Evolutionary conservation across 768 basidiomycete species (phyloP).

Genomic region (Hygrophoropsis aurantiaca): DNA sequence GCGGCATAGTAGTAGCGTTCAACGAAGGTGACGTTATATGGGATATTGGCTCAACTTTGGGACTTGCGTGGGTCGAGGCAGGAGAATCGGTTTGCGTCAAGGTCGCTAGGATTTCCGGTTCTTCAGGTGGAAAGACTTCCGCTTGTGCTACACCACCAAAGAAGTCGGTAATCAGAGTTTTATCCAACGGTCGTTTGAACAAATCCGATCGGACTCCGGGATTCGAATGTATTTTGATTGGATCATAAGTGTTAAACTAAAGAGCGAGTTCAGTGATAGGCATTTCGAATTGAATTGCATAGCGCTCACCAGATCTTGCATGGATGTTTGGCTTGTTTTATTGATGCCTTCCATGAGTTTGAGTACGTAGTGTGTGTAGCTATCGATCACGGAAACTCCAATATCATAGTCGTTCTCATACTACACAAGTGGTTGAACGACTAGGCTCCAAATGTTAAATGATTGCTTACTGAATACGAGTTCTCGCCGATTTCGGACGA

Average conservation of each 20-base stretch:
- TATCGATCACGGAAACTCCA: conserved; percentile 94
- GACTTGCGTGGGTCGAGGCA: too few relatives aligned
- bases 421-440: conserved; percentile 35
- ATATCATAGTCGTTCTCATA: conserved; percentile 93
- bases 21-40: too few relatives aligned
- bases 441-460: neutral
- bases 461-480: conserved; percentile 79
- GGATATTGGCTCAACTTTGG: too few relatives aligned
- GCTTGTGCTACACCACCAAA: conserved; percentile 87
- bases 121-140: conserved; percentile 48
- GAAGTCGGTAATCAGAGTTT: conserved; percentile 76
- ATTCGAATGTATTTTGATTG: conserved; percentile 73
- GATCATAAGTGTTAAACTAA: conserved; percentile 82
- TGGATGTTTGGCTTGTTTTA: conserved; percentile 79
- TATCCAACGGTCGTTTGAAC: conserved; percentile 65
- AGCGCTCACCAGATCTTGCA: conserved; percentile 77
- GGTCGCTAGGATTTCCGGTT: neutral
- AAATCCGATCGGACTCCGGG: conserved; percentile 88
- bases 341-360: conserved; percentile 91
- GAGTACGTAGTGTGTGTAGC: conserved; percentile 89
- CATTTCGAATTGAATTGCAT: neutral
- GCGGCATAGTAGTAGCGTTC: too few relatives aligned
- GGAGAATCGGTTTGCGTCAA: too few relatives aligned
- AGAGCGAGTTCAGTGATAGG: conserved; percentile 7
- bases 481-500: conserved; percentile 83